These are phyloP conservation scores for Harrya chromipes DNA, from an alignment of 768 basidiomycete genomes.

Conservation along the genomic window DNA sequence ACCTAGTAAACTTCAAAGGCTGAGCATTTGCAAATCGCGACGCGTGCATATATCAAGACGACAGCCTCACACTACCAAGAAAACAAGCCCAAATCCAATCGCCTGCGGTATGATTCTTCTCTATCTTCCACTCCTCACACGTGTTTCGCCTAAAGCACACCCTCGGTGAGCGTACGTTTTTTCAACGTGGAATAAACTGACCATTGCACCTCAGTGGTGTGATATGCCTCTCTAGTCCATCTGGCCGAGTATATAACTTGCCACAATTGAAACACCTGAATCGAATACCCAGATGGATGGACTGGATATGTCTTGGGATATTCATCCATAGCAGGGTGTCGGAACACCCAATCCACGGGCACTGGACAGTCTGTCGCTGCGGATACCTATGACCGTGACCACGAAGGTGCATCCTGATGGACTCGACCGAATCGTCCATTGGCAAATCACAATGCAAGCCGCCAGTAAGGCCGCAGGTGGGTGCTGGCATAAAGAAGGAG, in stretches of 20 bases:
- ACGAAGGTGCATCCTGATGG: constrained; percentile 11
- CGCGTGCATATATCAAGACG: no score
- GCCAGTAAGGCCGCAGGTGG: constrained; percentile 1
- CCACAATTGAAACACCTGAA: constrained; percentile 2
- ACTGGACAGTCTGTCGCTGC: background rate
- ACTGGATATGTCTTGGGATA: constrained; percentile 6
- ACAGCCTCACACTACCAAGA: background rate
- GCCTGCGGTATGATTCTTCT: no score
- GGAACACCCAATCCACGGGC: constrained; percentile 10
- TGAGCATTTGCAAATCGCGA: no score
- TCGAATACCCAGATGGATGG: constrained; percentile 3
- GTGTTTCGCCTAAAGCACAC: background rate
- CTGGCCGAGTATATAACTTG: constrained; percentile 3
- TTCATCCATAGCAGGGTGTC: constrained; percentile 4
- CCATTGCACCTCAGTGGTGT: constrained; percentile 2
- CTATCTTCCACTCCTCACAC: background rate
- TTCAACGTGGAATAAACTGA: background rate
- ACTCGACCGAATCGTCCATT: background rate
- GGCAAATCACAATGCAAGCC: constrained; percentile 1
- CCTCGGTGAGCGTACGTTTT: background rate
- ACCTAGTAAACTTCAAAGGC: no score
- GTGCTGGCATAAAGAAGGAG: background rate
- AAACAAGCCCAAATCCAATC: background rate
- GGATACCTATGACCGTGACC: constrained; percentile 10
- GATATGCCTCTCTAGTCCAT: constrained; percentile 2